Base-by-base conservation (phyloP, 352 stramenopile species). In the Phytopythium mirpurense region DNA sequence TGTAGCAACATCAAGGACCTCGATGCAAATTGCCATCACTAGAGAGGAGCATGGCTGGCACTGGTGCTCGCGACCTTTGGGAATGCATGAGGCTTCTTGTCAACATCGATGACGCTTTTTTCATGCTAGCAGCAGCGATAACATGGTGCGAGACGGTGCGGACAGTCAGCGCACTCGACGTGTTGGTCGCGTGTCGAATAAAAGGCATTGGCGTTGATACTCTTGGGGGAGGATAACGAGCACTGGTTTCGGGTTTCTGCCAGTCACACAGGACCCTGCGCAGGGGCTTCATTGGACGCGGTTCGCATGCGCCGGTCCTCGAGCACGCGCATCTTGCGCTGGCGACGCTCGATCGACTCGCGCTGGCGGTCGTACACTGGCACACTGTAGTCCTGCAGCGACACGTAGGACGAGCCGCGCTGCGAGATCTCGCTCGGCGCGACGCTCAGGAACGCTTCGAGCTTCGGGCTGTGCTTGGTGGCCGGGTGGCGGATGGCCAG, bases 361-460 rank as follows among this genome's bases (percentile, higher is more conserved):
- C 82, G 75, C 57, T 92, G 70, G 21, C 65, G 74, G 51, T 90
- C 79, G 24, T 86, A 74, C 34, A 89, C 79, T 0, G 83, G 83
- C 26, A 93, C 80, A 47, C 80, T 89, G 71, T 82, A 73, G 67
- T 92, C 62, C 50, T 65, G 70, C 6, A 93, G 77, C 48, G 83
- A 93, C 23, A 90, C 82, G 60, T 93, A 93, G 9, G 80, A 90
- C 9, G 80, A 88, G 16, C 83, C 80, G 18, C 78, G 78, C 32
- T 93, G 78, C 44, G 82, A 72, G 53, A 84, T 90, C 18, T 78
- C 51, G 62, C 74, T 74, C 0, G 74, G 54, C 57, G 59, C 80
- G 68, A 91, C 74, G 60, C 80, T 90, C 40, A 93, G 53, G 52
- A 93, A 93, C 31, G 76, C 69, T 36, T 90, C 75, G 46, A 94